These are phyloP conservation scores for Amaranthus tricolor DNA, from an alignment of 179 eudicot species.

Conservation along the genomic window DNA sequence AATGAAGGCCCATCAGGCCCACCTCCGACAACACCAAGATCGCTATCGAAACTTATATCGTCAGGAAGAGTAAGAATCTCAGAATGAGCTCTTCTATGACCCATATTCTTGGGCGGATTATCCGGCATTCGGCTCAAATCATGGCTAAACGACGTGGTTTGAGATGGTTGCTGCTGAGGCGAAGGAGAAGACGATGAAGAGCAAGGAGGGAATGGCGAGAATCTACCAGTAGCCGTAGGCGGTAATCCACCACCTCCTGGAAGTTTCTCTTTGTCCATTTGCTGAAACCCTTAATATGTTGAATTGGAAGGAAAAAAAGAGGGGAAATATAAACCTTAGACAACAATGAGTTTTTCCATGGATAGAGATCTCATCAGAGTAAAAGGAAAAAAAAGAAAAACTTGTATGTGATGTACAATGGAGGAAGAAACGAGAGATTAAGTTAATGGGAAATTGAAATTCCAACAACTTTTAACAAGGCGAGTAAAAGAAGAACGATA, in stretches of 20 bases:
- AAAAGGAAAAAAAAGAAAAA: too few relatives aligned
- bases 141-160: constrained; percentile 51
- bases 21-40: constrained; percentile 78
- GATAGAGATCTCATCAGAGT: too few relatives aligned
- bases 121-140: constrained; percentile 93
- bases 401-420: too few relatives aligned
- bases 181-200: constrained; percentile 10
- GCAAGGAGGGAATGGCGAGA: constrained; percentile 19
- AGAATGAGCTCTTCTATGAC: constrained; percentile 92
- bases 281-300: background rate
- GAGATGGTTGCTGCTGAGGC: constrained; percentile 25
- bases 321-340: background rate
- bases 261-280: constrained; percentile 41
- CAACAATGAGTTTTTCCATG: background rate
- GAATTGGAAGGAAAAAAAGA: background rate
- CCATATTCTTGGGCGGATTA: constrained; percentile 62
- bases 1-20: constrained; percentile 75
- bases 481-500: too few relatives aligned
- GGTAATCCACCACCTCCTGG: constrained; percentile 32
- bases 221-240: constrained; percentile 35
- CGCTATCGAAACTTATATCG: constrained; percentile 92
- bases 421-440: too few relatives aligned
- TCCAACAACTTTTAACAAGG: too few relatives aligned
- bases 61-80: constrained; percentile 90
- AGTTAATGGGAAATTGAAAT: too few relatives aligned